These are phyloP conservation scores for Medicago lupulina DNA, from an alignment of 306 rosid species.

Conservation along the genomic window DNA sequence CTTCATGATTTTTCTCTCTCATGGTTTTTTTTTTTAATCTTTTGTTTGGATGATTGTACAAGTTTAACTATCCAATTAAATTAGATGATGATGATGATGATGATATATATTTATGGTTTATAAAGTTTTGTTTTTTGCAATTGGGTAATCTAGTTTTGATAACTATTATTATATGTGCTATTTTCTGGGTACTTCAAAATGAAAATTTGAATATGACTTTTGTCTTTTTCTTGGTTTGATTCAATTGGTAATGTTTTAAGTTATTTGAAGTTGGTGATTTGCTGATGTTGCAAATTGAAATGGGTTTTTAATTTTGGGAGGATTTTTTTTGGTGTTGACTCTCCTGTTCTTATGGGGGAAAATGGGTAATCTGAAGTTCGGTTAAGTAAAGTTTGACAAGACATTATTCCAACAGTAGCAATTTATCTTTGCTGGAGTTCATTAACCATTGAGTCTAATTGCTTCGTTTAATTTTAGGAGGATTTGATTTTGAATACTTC, in stretches of 20 bases:
- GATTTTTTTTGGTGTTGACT: neutral
- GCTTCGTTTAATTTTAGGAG: no score
- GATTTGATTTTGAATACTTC: neutral
- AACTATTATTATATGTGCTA: neutral
- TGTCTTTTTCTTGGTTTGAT: neutral
- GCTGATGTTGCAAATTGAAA: neutral
- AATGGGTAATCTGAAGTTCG: no score
- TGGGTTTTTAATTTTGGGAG: neutral
- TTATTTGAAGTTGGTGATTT: neutral
- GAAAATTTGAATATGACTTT: slow-evolving; percentile 6
- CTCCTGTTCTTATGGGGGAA: no score
- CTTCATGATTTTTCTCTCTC: slow-evolving; percentile 40
- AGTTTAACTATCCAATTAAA: slow-evolving; percentile 41
- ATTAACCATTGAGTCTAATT: no score
- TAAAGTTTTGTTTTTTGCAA: neutral
- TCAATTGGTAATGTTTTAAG: slow-evolving; percentile 3
- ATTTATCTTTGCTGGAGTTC: no score
- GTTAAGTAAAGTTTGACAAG: no score
- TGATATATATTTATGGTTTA: slow-evolving; percentile 25
- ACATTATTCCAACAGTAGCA: no score
- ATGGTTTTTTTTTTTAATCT: neutral
- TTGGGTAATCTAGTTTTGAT: slow-evolving; percentile 8
- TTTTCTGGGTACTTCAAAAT: neutral
- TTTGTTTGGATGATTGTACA: slow-evolving; percentile 41
- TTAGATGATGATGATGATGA: slow-evolving; percentile 40